A percentile compares a stretch with the other conserved stretches of the same genome.
phyloP scores from a whole-genome alignment of 331 rosid species.

The Ulmus americana region DNA sequence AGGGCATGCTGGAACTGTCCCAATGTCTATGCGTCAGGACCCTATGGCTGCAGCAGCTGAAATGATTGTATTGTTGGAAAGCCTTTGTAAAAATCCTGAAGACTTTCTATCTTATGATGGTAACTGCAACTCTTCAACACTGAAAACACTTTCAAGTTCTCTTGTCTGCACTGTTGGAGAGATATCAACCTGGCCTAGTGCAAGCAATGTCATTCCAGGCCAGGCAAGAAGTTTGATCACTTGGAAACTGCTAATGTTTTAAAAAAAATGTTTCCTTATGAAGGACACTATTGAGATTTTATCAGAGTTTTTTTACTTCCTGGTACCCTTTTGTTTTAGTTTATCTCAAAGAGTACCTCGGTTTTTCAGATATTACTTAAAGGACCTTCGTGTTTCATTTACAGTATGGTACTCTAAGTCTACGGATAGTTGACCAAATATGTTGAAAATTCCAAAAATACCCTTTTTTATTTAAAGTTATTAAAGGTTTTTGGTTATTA shows the following conservation, averaged over 20 bases:
- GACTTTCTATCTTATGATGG: conserved; percentile 58
- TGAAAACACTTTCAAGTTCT: conserved; percentile 70
- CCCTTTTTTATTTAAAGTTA: background rate
- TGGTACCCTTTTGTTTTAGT: too few relatives aligned
- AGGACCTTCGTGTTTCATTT: too few relatives aligned
- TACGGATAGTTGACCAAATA: too few relatives aligned
- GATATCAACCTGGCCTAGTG: conserved; percentile 98
- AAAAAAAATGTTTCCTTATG: too few relatives aligned
- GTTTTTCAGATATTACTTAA: too few relatives aligned
- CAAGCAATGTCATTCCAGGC: conserved; percentile 98
- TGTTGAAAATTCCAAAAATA: too few relatives aligned
- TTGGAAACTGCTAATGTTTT: conserved; percentile 13
- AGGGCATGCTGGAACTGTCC: conserved; percentile 98
- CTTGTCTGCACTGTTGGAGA: conserved; percentile 98
- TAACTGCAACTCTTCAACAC: conserved; percentile 49
- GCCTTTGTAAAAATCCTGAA: conserved; percentile 67
- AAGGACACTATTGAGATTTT: too few relatives aligned
- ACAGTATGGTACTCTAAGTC: too few relatives aligned
- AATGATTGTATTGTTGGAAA: conserved; percentile 64
- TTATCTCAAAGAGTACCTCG: too few relatives aligned
- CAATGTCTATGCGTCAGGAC: conserved; percentile 92
- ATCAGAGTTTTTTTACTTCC: too few relatives aligned
- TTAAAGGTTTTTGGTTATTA: too few relatives aligned
- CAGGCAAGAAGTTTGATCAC: conserved; percentile 60
- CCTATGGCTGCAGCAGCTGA: conserved; percentile 92